These are phyloP conservation scores for Ceriops decandra DNA, from an alignment of 345 rosid genomes.

Conservation along the genomic window DNA sequence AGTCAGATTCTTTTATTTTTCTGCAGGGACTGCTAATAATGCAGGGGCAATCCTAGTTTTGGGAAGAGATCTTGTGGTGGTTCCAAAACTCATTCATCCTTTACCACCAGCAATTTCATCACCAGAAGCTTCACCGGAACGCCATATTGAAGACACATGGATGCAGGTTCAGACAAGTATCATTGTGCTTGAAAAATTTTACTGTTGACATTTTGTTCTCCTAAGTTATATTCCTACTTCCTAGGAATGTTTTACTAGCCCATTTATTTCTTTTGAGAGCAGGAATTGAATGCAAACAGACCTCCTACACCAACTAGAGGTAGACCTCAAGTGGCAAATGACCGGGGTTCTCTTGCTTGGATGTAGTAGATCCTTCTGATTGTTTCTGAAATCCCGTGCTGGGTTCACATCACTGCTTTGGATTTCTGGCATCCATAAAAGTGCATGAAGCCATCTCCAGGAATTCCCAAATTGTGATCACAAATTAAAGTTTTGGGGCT, in stretches of 20 bases:
- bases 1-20: slow-evolving; percentile 6
- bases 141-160: slow-evolving; percentile 91
- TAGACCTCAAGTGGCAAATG: slow-evolving; percentile 77
- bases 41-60: slow-evolving; percentile 96
- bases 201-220: not conserved
- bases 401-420: slow-evolving; percentile 39
- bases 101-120: slow-evolving; percentile 88
- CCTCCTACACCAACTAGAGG: slow-evolving; percentile 98
- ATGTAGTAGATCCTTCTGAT: slow-evolving; percentile 39
- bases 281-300: slow-evolving; percentile 95
- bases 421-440: slow-evolving; percentile 40
- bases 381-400: slow-evolving; percentile 28
- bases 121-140: slow-evolving; percentile 79
- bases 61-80: slow-evolving; percentile 98
- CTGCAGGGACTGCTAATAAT: slow-evolving; percentile 92
- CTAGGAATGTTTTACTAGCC: not conserved
- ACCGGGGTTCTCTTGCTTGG: slow-evolving; percentile 91
- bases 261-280: slow-evolving; percentile 16
- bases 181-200: not conserved
- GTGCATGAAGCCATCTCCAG: slow-evolving; percentile 40
- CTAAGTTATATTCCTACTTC: not conserved
- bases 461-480: slow-evolving; percentile 26
- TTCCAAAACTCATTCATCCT: slow-evolving; percentile 95
- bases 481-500: slow-evolving; percentile 32
- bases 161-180: slow-evolving; percentile 65